Evolutionary conservation across 257 asterid species (phyloP), one percentile per base, ranked within the genome.

Genomic region (Datura wrightii): DNA sequence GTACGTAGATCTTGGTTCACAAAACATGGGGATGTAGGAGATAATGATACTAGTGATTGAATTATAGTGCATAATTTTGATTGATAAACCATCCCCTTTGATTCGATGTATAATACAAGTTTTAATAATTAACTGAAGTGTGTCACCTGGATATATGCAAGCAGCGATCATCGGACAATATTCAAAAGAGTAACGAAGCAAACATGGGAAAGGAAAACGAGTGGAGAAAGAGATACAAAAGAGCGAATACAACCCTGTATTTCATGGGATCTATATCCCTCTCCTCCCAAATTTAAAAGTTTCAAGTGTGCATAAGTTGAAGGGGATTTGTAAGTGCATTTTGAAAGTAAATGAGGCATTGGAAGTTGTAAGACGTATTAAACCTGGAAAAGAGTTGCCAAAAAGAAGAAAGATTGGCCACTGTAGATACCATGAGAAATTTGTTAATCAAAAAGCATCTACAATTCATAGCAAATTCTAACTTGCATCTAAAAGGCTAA

Each of bases 251-350:
- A 74, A 2, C 9, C 79, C 18, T 18, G 14, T 42, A 70, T 18
- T 5, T 71, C 55, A 42, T 41, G 79, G 52, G 31, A 67, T 13
- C 19, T 13, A 14, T 5, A 3, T 65, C 46, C 19, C 0, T 65
- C 46, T 24, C 46, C 8, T 34, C 44, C 44, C 71, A 16, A 4
- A 46, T 41, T 16, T 16, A 41, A 2, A 66, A 69, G 79, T 39
- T 41, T 19, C 79, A n/a, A 59, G 36, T 53, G 59, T 14, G n/a
- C 59, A 13, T 54, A 10, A 62, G 69, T 62, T 24, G 1, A 71
- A 71, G 31, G 79, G 79, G 79, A 70, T 70, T 41, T 70, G 14
- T 39, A 37, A 15, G 54, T 70, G 79, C 10, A 41, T 18, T 44
- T 70, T 16, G 5, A n/a, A 42, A n/a, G 41, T 72, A 10, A 72